Conservation (phyloP, 2,329 filamentous ascomycete species). For the Ceratocystis harringtonii region DNA sequence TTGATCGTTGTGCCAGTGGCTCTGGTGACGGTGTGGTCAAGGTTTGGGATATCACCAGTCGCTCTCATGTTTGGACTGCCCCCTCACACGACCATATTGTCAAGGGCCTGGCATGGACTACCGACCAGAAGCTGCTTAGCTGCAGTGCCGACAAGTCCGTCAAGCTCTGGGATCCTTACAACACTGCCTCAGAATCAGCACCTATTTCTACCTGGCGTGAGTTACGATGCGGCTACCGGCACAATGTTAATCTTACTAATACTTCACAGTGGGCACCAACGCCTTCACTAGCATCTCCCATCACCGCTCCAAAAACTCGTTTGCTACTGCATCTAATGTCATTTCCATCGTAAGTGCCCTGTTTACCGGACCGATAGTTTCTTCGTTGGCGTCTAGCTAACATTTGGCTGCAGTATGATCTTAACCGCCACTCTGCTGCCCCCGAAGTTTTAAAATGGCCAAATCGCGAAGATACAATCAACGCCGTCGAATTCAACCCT, state of each 20-base stretch:
- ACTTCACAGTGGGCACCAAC: slow-evolving; percentile 43
- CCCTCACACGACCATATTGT: slow-evolving; percentile 88
- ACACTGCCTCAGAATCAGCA: slow-evolving; percentile 49
- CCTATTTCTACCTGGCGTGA: slow-evolving; percentile 61
- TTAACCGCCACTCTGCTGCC: slow-evolving; percentile 63
- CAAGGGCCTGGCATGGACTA: slow-evolving; percentile 80
- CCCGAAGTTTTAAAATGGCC: slow-evolving; percentile 79
- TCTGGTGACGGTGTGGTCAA: slow-evolving; percentile 90
- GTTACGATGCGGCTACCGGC: not conserved
- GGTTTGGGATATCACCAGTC: slow-evolving; percentile 64
- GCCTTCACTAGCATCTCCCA: slow-evolving; percentile 76
- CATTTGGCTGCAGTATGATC: slow-evolving; percentile 47
- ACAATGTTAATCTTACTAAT: not conserved
- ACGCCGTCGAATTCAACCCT: slow-evolving; percentile 76
- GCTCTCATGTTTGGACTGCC: slow-evolving; percentile 60
- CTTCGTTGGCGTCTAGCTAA: not conserved
- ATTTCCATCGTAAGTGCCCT: slow-evolving; percentile 46
- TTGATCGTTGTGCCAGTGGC: slow-evolving; percentile 64
- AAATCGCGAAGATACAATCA: slow-evolving; percentile 80
- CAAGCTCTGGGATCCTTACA: slow-evolving; percentile 85
- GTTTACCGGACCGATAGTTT: not conserved
- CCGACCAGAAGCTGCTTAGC: slow-evolving; percentile 68
- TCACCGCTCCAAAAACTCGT: slow-evolving; percentile 62
- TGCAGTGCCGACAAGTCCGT: slow-evolving; percentile 76
- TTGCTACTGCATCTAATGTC: slow-evolving; percentile 61